Conservation (phyloP, 1,284 basidiomycete species). For the Athelia psychrophila region DNA sequence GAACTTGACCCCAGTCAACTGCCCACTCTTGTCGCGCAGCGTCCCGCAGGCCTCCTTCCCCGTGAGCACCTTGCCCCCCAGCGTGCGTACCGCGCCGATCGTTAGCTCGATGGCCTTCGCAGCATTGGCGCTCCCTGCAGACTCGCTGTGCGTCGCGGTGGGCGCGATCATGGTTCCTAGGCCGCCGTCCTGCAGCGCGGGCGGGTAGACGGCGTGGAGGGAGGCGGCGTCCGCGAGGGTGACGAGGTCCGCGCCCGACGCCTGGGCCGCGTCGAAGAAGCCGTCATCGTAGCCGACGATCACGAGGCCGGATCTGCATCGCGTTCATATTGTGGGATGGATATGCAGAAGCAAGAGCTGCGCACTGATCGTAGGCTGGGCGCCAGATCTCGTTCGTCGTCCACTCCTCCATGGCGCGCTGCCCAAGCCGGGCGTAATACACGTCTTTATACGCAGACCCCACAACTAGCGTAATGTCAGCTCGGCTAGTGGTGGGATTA, state of each 20-base stretch:
- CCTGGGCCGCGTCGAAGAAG: constrained; percentile 46
- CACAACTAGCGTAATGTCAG: constrained; percentile 45
- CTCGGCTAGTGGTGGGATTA: too few species aligned
- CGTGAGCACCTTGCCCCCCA: constrained; percentile 61
- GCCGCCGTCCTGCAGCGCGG: constrained; percentile 35
- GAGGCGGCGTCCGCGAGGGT: constrained; percentile 45
- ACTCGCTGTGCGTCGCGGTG: constrained; percentile 66
- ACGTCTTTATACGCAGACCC: constrained; percentile 67
- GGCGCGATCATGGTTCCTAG: constrained; percentile 1
- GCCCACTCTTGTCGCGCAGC: constrained; percentile 30
- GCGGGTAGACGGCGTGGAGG: too few species aligned
- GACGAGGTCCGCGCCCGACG: constrained; percentile 35
- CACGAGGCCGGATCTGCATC: constrained; percentile 45
- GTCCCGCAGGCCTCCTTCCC: constrained; percentile 58
- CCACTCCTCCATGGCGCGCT: constrained; percentile 74
- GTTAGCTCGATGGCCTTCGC: constrained; percentile 61
- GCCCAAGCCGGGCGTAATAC: constrained; percentile 71
- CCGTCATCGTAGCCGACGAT: constrained; percentile 54
- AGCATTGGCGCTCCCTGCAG: constrained; percentile 87
- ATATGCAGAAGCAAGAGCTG: constrained; percentile 7
- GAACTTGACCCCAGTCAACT: constrained; percentile 63
- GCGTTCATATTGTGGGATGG: not conserved
- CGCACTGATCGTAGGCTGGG: constrained; percentile 74
- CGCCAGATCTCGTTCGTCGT: constrained; percentile 49
- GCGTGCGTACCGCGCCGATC: constrained; percentile 50